These are phyloP conservation scores for Xylariaceae sp. DNA, from an alignment of 2,329 filamentous ascomycete genomes.

Conservation along the genomic window DNA sequence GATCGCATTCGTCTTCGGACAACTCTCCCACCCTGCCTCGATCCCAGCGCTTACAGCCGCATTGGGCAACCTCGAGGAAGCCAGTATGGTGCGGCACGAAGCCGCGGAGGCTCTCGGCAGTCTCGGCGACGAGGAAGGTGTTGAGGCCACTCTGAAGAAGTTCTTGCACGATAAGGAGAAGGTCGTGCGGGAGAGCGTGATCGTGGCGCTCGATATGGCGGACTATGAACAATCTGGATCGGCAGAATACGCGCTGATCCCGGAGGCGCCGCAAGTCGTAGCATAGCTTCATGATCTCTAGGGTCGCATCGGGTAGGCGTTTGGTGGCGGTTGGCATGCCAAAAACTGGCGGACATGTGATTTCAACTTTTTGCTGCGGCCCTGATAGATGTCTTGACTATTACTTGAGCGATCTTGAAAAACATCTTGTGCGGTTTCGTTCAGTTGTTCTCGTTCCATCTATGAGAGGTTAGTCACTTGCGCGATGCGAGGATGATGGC, in stretches of 20 bases:
- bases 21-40: constrained; percentile 92
- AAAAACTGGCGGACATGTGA: constrained; percentile 7
- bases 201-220: constrained; percentile 96
- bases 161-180: constrained; percentile 89
- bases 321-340: constrained; percentile 15
- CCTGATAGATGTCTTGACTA: too few relatives aligned
- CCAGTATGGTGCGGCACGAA: constrained; percentile 96
- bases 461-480: constrained; percentile 14
- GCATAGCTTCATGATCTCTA: constrained; percentile 14
- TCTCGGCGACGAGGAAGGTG: constrained; percentile 87
- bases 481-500: background rate
- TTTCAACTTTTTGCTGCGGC: constrained; percentile 1
- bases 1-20: constrained; percentile 96
- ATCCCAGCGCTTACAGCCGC: constrained; percentile 82
- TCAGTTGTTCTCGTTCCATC: constrained; percentile 41
- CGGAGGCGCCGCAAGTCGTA: constrained; percentile 48
- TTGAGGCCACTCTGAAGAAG: constrained; percentile 76
- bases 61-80: constrained; percentile 75
- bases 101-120: constrained; percentile 94
- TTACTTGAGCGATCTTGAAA: background rate
- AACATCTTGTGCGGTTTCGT: constrained; percentile 8
- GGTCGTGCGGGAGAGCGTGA: constrained; percentile 89
- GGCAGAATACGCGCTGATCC: constrained; percentile 87
- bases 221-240: constrained; percentile 90
- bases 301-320: constrained; percentile 15